Conservation (phyloP, 257 asterid genomes). For the Coffea eugenioides region DNA sequence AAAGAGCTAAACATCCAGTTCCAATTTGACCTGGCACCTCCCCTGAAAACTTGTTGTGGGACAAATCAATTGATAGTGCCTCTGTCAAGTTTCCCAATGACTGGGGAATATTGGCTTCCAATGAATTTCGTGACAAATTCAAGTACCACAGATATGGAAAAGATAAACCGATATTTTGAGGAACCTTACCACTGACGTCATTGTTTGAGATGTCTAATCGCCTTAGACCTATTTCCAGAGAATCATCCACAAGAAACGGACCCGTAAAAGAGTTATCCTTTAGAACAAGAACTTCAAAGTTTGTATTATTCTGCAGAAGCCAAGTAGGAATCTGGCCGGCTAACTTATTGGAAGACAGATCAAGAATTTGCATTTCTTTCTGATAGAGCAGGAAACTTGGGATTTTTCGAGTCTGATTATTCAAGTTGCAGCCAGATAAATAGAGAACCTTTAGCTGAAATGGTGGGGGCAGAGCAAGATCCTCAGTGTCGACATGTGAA, state of each 20-base stretch:
- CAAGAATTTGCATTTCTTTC: slow-evolving; percentile 4
- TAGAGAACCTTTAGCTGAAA: slow-evolving; percentile 10
- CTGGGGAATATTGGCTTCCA: slow-evolving; percentile 4
- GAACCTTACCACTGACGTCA: not conserved
- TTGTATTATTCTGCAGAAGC: slow-evolving; percentile 3
- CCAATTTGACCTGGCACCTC: slow-evolving; percentile 1
- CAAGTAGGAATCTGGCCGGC: slow-evolving; percentile 13
- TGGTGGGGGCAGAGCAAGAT: not conserved
- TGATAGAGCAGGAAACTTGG: slow-evolving; percentile 13
- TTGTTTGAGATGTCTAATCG: slow-evolving; percentile 16
- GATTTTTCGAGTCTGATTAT: not conserved
- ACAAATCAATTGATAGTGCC: slow-evolving; percentile 1
- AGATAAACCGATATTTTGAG: not conserved
- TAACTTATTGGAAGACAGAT: slow-evolving; percentile 14
- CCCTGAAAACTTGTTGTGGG: slow-evolving; percentile 12
- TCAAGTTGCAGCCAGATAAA: slow-evolving; percentile 9
- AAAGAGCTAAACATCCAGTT: not conserved
- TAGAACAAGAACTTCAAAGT: not conserved
- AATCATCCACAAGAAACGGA: not conserved
- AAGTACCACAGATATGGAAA: not conserved
- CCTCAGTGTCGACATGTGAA: slow-evolving; percentile 1
- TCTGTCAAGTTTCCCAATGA: slow-evolving; percentile 6
- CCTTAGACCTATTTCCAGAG: not conserved
- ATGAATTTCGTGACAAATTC: slow-evolving; percentile 2
- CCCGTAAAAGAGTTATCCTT: slow-evolving; percentile 14